Conservation (phyloP, 345 rosid genomes). For the Populus simonii region DNA sequence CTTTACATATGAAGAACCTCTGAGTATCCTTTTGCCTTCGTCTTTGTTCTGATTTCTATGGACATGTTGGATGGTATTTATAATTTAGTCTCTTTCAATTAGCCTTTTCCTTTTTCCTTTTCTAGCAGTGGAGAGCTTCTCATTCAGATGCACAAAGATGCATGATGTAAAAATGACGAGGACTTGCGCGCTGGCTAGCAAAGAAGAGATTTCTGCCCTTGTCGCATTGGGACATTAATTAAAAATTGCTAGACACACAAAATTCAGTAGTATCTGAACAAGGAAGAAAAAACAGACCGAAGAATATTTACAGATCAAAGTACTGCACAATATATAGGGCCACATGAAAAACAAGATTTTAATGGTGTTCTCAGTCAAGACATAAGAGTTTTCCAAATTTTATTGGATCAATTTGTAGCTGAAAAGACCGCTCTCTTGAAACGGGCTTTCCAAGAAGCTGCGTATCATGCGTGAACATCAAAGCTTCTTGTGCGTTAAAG, state of each 20-base stretch:
- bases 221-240: not conserved
- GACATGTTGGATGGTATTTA: not conserved
- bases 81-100: no score
- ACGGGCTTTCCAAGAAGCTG: slow-evolving; percentile 27
- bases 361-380: not conserved
- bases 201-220: not conserved
- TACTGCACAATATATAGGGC: not conserved
- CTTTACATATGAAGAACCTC: not conserved
- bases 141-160: not conserved
- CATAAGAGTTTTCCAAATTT: not conserved
- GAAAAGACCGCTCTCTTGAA: not conserved
- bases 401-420: not conserved
- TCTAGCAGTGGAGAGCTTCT: not conserved
- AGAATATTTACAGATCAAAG: not conserved
- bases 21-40: not conserved
- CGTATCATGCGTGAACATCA: not conserved
- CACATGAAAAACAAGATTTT: not conserved
- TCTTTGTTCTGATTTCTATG: not conserved
- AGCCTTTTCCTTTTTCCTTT: no score
- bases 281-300: not conserved
- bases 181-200: not conserved
- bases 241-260: not conserved
- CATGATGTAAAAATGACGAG: not conserved
- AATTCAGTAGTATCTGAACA: not conserved
- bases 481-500: not conserved